Base-by-base conservation (phyloP, 192 early-diverging fungal genomes). In the Backusella psychrophila region DNA sequence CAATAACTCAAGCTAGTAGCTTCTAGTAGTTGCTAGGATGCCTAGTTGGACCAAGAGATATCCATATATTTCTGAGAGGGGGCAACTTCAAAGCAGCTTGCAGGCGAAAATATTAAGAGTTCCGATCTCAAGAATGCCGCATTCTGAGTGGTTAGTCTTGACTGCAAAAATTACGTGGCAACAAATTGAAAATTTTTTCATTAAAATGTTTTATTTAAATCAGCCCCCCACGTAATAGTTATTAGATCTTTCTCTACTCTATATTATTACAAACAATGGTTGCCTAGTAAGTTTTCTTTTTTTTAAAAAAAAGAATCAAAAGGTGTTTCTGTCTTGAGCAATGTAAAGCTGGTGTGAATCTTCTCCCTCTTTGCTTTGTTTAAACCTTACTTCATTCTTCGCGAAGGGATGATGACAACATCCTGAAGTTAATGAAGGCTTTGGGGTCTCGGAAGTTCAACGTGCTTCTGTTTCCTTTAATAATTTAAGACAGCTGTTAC, bases 161-260 rank as follows among this genome's bases (percentile, higher is more conserved):
- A 63, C 56, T 63, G 56, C 21, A 63, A 63, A 63, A 63, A 63
- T 29, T 26, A 63, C 56, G 56, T 63, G 56, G 56, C 56, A 63
- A 63, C 21, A 29, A 63, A 63, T 29, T n/a, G 46, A 49, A 49
- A 49, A 49, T 7, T 7, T 49, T 49, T 63, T 29, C 23, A 63
- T 5, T 26, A 12, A 26, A 63, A 29, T 4, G 33, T 33, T 33
- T 63, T 63, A 63, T 63, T 63, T 63, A 63, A 63, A 26, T 29
- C 12, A 8, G 3, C 23, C 9, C 19, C 11, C 26, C 14, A 14
- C 23, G 11, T 23, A 3, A 63, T n/a, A 53, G 4, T 63, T 26
- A 63, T 63, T 29, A 23, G 2, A 1, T 17, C n/a, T 68, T 68
- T 34, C n/a, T 68, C 36, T 31, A n/a, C 19, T 68, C 19, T 38